Evolutionary conservation across 2,329 filamentous ascomycete species (phyloP), one percentile per base, ranked within the genome.

Genomic region (Achaetomium macrosporum): DNA sequence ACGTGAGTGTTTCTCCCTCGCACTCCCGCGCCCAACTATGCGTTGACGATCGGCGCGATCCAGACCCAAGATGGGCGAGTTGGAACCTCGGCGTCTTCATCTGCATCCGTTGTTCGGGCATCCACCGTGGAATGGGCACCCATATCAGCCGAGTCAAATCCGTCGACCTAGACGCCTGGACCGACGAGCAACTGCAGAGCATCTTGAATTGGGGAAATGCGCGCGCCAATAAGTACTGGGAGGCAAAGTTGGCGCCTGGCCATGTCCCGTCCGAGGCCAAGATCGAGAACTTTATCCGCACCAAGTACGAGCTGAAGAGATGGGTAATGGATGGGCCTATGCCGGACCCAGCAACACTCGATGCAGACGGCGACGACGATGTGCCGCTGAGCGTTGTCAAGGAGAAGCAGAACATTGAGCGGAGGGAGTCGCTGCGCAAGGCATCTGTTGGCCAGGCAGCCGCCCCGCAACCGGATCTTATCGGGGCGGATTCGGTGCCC

Each of bases 201-300:
- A 85, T 99, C 61, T 71, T 99, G 59, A 89, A 82, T 75, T 99
- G 93, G 95, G 93, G 93, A 55, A 99, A 99, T 70, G 82, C 87
- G 51, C 85, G 91, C 70, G 93, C 93, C 52, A 99, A 99, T 76
- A 97, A 95, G 77, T 96, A 97, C 70, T 99, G 92, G 92, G 95
- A 99, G 72, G 83, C 88, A 57, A 99, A 97, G 74, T 74, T 99
- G 65, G 90, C 92, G 2, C 74, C 86, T 13, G 91, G 91, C 55
- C 93, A 99, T 71, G 83, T 92, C 43, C 93, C 93, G 1, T 96
- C 92, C 19, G 95, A 99, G 75, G 82, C 88, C 61, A 99, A 99
- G 79, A 97, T 99, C 63, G 93, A 99, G 79, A 99, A 97, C 76
- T 99, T 99, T 67, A 97, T 99, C 64, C 85, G 93, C 61, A 99